These are phyloP conservation scores for Ophiostoma himal-ulmi DNA, from an alignment of 2,329 filamentous ascomycete species.

Conservation along the genomic window DNA sequence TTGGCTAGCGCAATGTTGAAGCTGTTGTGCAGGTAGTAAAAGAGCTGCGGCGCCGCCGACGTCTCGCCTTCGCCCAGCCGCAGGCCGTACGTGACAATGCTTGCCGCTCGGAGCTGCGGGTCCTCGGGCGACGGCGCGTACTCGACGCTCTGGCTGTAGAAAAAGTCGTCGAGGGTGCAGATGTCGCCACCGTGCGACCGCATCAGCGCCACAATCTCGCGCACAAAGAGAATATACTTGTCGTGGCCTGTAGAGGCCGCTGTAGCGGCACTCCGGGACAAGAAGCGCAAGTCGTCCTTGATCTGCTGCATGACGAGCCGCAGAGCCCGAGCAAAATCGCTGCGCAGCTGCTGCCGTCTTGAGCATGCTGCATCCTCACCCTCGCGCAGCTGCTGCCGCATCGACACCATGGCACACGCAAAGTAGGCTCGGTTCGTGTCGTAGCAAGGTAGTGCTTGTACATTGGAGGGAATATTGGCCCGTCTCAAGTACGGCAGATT, in stretches of 20 bases:
- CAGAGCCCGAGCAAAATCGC: conserved; percentile 41
- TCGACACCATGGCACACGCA: conserved; percentile 43
- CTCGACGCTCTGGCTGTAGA: conserved; percentile 50
- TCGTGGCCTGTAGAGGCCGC: conserved; percentile 37
- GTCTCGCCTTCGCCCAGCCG: conserved; percentile 48
- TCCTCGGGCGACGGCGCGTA: conserved; percentile 53
- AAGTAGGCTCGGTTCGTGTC: conserved; percentile 46
- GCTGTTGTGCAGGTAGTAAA: conserved; percentile 53
- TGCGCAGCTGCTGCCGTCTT: conserved; percentile 35
- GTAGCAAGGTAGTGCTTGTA: conserved; percentile 40
- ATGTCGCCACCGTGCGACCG: conserved; percentile 50
- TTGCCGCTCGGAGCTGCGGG: conserved; percentile 51
- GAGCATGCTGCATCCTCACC: conserved; percentile 28
- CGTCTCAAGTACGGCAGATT: conserved; percentile 42
- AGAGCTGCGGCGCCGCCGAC: conserved; percentile 45
- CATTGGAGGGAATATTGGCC: conserved; percentile 34
- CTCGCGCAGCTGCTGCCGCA: conserved; percentile 45
- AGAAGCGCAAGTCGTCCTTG: conserved; percentile 42
- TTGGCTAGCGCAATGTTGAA: conserved; percentile 51
- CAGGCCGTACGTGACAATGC: conserved; percentile 51
- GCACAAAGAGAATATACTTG: conserved; percentile 47
- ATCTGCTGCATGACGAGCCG: conserved; percentile 49
- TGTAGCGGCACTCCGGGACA: conserved; percentile 27
- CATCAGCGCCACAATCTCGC: conserved; percentile 48
- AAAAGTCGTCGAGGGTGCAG: conserved; percentile 50